Conservation (phyloP, 495 filamentous ascomycete genomes). For the Apiosordaria backusii region DNA sequence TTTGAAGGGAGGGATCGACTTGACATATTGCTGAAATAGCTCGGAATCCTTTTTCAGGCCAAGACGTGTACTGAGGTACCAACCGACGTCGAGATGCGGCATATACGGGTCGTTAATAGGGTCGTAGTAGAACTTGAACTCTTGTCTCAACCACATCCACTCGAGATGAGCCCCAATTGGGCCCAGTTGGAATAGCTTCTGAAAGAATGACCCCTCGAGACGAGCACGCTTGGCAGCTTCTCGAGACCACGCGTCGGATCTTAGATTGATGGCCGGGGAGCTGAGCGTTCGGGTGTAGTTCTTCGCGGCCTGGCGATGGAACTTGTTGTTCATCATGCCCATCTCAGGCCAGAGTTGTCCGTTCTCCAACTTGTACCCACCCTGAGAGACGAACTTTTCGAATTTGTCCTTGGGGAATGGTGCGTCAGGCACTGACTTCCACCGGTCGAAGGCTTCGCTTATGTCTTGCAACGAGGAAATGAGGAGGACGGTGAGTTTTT, state of each 20-base stretch:
- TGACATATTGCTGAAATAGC: not conserved
- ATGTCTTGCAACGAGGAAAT: conserved; percentile 22
- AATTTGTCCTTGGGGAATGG: conserved; percentile 9
- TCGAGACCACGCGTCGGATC: conserved; percentile 22
- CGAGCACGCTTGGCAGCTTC: conserved; percentile 19
- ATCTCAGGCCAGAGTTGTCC: not conserved
- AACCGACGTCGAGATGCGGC: conserved; percentile 9
- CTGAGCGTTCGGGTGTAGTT: conserved; percentile 12
- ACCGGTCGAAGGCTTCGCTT: conserved; percentile 13
- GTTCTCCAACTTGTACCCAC: conserved; percentile 13
- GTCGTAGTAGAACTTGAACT: conserved; percentile 28
- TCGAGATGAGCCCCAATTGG: conserved; percentile 20
- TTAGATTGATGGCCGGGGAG: not conserved
- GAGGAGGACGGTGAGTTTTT: conserved; percentile 18
- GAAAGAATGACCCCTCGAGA: conserved; percentile 12
- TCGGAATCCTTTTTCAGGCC: not conserved
- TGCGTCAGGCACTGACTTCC: not conserved
- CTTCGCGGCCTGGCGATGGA: not conserved
- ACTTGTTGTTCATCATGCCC: conserved; percentile 17
- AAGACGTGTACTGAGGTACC: conserved; percentile 20
- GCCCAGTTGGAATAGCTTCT: conserved; percentile 5
- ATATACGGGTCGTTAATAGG: conserved; percentile 18
- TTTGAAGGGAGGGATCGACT: not conserved
- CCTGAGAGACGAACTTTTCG: conserved; percentile 22
- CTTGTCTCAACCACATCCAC: conserved; percentile 21